A percentile compares a stretch with the other conserved stretches of the same genome.
These are phyloP conservation scores for Eucalyptus virginea DNA, from an alignment of 345 rosid genomes.

Conservation along the genomic window DNA sequence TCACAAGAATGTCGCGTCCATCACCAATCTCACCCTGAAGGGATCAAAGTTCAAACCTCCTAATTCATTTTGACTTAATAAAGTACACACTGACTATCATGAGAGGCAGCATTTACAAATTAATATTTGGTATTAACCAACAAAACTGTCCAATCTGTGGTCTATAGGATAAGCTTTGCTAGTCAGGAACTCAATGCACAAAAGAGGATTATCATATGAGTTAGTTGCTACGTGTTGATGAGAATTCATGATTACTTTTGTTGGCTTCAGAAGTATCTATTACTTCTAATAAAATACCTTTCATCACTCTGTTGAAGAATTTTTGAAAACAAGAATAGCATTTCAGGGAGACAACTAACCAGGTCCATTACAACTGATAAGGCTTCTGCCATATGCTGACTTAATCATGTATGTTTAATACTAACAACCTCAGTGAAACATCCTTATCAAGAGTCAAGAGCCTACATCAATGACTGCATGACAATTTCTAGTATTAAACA, in stretches of 20 bases:
- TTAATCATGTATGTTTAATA: not conserved
- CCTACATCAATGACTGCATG: not conserved
- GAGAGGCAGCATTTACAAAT: not conserved
- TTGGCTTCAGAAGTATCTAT: not conserved
- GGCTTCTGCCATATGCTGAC: not conserved
- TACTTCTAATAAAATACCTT: not conserved
- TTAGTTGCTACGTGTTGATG: not conserved
- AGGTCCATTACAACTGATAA: not conserved
- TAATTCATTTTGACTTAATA: not conserved
- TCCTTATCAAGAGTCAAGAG: not conserved
- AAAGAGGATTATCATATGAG: not conserved
- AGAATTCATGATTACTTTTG: not conserved
- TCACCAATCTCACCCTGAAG: conserved; percentile 65
- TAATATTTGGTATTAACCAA: not conserved
- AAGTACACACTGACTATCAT: not conserved
- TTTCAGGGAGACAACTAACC: not conserved
- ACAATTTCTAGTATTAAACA: not conserved
- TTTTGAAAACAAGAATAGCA: not conserved
- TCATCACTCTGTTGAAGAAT: not conserved
- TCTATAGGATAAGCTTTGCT: not conserved
- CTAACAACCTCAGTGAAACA: not conserved
- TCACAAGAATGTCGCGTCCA: conserved; percentile 71
- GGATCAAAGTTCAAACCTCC: not conserved
- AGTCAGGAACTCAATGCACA: not conserved
- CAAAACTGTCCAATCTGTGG: not conserved